Evolutionary conservation across 2,329 filamentous ascomycete species (phyloP).

Genomic region (Hypoxylon sp.): DNA sequence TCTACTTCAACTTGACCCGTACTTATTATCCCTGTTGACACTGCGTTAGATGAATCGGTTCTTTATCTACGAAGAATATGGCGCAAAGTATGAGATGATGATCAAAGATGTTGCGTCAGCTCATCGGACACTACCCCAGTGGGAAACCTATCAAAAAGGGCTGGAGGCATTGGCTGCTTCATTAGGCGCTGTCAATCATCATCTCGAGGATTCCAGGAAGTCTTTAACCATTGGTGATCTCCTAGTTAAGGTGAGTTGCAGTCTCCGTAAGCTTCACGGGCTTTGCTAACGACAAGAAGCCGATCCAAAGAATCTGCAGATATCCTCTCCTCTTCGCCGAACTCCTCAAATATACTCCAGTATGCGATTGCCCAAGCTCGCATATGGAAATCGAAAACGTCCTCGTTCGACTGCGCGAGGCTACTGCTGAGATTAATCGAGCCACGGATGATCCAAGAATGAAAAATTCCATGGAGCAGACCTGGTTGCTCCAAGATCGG

Average conservation of each 20-base stretch:
- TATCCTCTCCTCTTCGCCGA: conserved; percentile 91
- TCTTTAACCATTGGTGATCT: conserved; percentile 87
- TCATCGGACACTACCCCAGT: conserved; percentile 78
- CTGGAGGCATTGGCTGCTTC: conserved; percentile 86
- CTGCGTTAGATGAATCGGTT: conserved; percentile 79
- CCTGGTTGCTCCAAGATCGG: conserved; percentile 87
- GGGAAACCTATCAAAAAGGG: conserved; percentile 86
- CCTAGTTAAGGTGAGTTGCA: conserved; percentile 81
- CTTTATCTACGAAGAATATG: conserved; percentile 91
- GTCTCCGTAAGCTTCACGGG: not conserved
- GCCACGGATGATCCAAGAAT: conserved; percentile 83
- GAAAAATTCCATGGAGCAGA: conserved; percentile 81
- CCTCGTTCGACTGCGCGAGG: conserved; percentile 78
- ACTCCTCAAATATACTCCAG: conserved; percentile 85
- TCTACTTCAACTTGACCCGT: not conserved
- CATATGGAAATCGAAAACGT: conserved; percentile 85
- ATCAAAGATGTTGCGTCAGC: conserved; percentile 81
- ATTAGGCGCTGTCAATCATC: conserved; percentile 77
- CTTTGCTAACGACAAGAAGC: conserved; percentile 65
- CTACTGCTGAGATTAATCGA: conserved; percentile 84
- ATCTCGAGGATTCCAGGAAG: conserved; percentile 76
- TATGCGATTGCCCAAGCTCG: conserved; percentile 85
- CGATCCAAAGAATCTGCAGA: conserved; percentile 91
- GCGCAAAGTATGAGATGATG: conserved; percentile 89
- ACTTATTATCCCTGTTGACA: conserved; percentile 9